These are phyloP conservation scores for Tetrapisispora namnaoensis DNA, from an alignment of 805 yeast genomes.

Conservation along the genomic window DNA sequence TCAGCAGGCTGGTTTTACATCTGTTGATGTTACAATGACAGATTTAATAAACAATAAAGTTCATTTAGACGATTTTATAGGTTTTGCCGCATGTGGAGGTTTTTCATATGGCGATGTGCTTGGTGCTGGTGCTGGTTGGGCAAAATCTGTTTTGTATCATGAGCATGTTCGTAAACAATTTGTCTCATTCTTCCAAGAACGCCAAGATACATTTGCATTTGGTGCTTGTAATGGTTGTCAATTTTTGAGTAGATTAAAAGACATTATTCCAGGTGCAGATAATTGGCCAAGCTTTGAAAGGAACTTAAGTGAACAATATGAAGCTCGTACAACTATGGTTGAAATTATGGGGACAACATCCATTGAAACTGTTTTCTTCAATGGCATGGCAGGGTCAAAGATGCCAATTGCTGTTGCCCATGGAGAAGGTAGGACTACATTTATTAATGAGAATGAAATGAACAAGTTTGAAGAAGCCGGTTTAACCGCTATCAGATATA, in stretches of 20 bases:
- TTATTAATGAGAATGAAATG: slow-evolving; percentile 38
- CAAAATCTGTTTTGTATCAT: slow-evolving; percentile 85
- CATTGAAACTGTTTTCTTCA: slow-evolving; percentile 55
- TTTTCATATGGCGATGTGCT: slow-evolving; percentile 97
- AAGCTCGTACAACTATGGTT: slow-evolving; percentile 86
- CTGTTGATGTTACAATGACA: slow-evolving; percentile 95
- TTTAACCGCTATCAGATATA: slow-evolving; percentile 63
- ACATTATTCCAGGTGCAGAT: slow-evolving; percentile 73
- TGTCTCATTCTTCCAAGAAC: slow-evolving; percentile 66
- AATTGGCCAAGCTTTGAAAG: slow-evolving; percentile 94
- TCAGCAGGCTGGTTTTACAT: slow-evolving; percentile 86
- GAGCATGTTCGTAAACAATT: slow-evolving; percentile 69
- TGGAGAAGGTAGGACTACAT: slow-evolving; percentile 92
- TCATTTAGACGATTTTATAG: slow-evolving; percentile 69
- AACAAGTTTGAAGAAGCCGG: slow-evolving; percentile 41
- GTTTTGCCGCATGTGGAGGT: slow-evolving; percentile 98
- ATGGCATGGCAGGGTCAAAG: slow-evolving; percentile 87
- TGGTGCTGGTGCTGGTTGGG: slow-evolving; percentile 99
- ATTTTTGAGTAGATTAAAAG: slow-evolving; percentile 78
- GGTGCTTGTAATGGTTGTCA: slow-evolving; percentile 99
- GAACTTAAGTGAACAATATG: slow-evolving; percentile 88
- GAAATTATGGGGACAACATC: slow-evolving; percentile 53
- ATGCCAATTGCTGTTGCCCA: slow-evolving; percentile 97
- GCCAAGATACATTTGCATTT: slow-evolving; percentile 88
- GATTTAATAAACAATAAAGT: slow-evolving; percentile 72